Evolutionary conservation across 2,329 filamentous ascomycete species (phyloP), one percentile per base, ranked within the genome.

Genomic region (Penicillium concentricum): DNA sequence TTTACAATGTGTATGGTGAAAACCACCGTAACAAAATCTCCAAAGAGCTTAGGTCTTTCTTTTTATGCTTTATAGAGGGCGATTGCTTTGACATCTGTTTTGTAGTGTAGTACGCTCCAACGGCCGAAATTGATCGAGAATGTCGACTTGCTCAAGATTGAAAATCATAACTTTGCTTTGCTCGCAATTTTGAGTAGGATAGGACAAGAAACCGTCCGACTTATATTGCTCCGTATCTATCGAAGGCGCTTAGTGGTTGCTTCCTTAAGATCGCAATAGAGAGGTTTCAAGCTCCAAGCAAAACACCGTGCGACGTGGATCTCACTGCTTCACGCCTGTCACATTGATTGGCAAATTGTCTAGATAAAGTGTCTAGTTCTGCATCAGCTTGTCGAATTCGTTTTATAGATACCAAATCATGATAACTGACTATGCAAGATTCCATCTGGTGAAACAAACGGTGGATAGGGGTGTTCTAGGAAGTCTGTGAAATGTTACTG

Each of bases 121-220:
- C 26, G 4, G 26, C 8, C 26, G 26, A 28, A 9, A 9, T 28
- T 28, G 4, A 6, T 28, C 26, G 2, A 6, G 8, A 28, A 5
- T 5, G 26, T 12, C 10, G 9, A 38, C 35, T 38, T 38, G 9
- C 35, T 18, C 35, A 5, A 20, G 4, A 18, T 12, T n/a, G 1
- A 38, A n/a, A 38, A 18, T 3, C 16, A 38, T 18, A 18, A 38
- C 4, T 12, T 12, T 38, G 9, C 35, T 12, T 38, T 38, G 4
- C 4, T 38, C 16, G 35, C 8, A 3, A 12, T 2, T 18, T 1
- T 0, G 0, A 18, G 2, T 16, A 18, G 4, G 8, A 12, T 9
- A 18, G 12, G 18, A 37, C 8, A 37, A 8, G 1, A 37, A 18
- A 37, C 18, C 10, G n/a, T 37, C 35, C 4, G 4, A 16, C 16